Percentiles rank a stretch among this genome's conserved stretches.
phyloP scores from a whole-genome alignment of 2,329 filamentous ascomycete species.

The Penicillium sp. region DNA sequence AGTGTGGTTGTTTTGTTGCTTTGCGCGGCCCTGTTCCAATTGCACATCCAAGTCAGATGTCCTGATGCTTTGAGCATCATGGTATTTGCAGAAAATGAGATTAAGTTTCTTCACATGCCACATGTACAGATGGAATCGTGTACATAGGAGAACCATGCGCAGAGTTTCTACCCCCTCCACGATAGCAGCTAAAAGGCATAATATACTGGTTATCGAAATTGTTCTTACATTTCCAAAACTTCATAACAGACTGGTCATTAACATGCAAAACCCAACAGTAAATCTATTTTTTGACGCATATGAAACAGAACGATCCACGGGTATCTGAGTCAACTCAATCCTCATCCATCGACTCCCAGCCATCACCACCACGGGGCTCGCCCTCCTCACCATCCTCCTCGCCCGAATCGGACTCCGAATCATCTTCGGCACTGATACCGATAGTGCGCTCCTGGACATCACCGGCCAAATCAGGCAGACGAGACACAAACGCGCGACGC shows the following conservation, averaged over 20 bases:
- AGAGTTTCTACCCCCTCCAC: too few relatives aligned
- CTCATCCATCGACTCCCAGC: slow-evolving; percentile 58
- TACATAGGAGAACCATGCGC: too few relatives aligned
- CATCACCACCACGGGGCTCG: slow-evolving; percentile 50
- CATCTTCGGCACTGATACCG: slow-evolving; percentile 64
- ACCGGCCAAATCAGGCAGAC: slow-evolving; percentile 60
- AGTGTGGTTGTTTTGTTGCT: too few relatives aligned
- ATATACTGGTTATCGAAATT: not conserved
- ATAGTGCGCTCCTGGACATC: slow-evolving; percentile 74
- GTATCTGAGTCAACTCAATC: slow-evolving; percentile 38
- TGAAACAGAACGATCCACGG: slow-evolving; percentile 23
- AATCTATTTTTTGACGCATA: slow-evolving; percentile 25
- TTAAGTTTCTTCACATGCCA: too few relatives aligned
- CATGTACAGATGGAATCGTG: too few relatives aligned
- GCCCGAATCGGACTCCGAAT: slow-evolving; percentile 66
- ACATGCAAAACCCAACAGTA: slow-evolving; percentile 12
- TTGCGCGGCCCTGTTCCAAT: too few relatives aligned
- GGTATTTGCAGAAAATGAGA: too few relatives aligned
- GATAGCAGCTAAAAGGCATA: not conserved
- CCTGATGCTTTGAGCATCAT: too few relatives aligned
- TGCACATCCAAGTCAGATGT: too few relatives aligned
- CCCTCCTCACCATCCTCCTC: slow-evolving; percentile 52
- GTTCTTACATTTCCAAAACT: slow-evolving; percentile 1
- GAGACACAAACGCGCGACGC: slow-evolving; percentile 75
- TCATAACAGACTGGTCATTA: slow-evolving; percentile 11